Evolutionary conservation across 164 flowering plant genomes (phyloP), one percentile per base, ranked within the genome.

Genomic region (Stephania cephalantha): DNA sequence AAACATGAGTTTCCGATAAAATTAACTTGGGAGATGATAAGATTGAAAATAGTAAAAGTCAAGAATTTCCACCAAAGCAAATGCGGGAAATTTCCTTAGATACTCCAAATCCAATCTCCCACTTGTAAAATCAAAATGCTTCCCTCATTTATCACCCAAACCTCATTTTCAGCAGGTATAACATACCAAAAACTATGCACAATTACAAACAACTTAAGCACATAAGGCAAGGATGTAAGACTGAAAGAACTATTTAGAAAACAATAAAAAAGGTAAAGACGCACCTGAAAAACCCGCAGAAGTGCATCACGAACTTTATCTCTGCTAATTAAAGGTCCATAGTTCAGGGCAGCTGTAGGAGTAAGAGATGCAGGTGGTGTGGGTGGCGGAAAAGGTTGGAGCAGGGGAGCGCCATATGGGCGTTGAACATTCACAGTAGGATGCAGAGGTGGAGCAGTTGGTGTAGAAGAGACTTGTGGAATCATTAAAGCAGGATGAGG

Each of bases 361-460:
- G 95, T 88, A 46, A 93, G 92, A 67, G 96, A 91, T 45, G 84
- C 88, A 69, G 98, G 89, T 6, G 98, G 98, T 30, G 85, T 82
- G 15, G 97, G 97, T 66, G 97, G 97, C 53, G 97, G 97, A 78
- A 91, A 90, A 64, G 98, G 94, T 75, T 91, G 98, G 67, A 90
- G 96, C 84, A 91, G 25, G 6, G 98, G 96, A 72, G 91, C 72
- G 69, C 98, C 96, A 85, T 89, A 88, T 4, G 89, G 88, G 55
- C 88, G 93, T 29, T 89, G 98, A 35, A 86, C 76, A 82, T 75
- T 85, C 66, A 78, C 76, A 7, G 90, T 86, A 80, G 89, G 86
- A 52, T 84, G 89, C 35, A 88, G 87, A 46, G 92, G 89, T 74
- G 91, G 87, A 71, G 91, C 86, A 78, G 89, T 82, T 9, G 92